A percentile compares a stretch with the other conserved stretches of the same genome.
These are phyloP conservation scores for Cyberlindnera samutprakarnensis DNA, from an alignment of 805 yeast genomes.

Conservation along the genomic window DNA sequence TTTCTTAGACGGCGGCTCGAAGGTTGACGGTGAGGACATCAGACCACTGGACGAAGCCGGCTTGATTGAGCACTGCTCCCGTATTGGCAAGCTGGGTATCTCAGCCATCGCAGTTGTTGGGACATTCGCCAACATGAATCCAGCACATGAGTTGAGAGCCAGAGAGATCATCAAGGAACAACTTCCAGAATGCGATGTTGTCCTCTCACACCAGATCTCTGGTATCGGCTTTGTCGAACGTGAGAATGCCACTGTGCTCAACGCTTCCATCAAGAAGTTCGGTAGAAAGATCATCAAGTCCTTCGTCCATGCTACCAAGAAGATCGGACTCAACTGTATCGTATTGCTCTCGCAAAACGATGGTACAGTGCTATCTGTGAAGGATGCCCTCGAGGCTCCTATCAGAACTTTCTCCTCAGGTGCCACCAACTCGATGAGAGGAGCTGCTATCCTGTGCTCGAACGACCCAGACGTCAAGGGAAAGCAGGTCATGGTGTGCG, in stretches of 20 bases:
- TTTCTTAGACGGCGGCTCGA: slow-evolving; percentile 31
- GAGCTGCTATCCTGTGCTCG: slow-evolving; percentile 39
- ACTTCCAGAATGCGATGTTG: slow-evolving; percentile 28
- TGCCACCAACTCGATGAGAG: slow-evolving; percentile 41
- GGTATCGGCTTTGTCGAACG: slow-evolving; percentile 39
- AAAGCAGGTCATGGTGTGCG: slow-evolving; percentile 29
- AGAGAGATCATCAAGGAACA: slow-evolving; percentile 25
- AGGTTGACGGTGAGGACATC: slow-evolving; percentile 34
- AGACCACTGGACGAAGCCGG: slow-evolving; percentile 25
- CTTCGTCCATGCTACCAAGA: slow-evolving; percentile 29
- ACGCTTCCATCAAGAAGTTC: slow-evolving; percentile 35
- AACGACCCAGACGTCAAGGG: slow-evolving; percentile 22
- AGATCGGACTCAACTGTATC: slow-evolving; percentile 29
- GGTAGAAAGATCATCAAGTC: slow-evolving; percentile 35
- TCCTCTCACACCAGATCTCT: slow-evolving; percentile 33
- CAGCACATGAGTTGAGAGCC: slow-evolving; percentile 29
- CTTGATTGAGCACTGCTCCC: slow-evolving; percentile 20
- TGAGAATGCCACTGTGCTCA: slow-evolving; percentile 40
- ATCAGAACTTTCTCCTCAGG: slow-evolving; percentile 42
- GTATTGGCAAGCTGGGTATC: slow-evolving; percentile 27
- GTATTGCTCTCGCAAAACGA: slow-evolving; percentile 40
- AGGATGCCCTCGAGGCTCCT: slow-evolving; percentile 33
- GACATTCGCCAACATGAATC: slow-evolving; percentile 31
- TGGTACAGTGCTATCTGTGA: slow-evolving; percentile 37
- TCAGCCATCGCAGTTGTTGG: slow-evolving; percentile 33